Conservation (phyloP, 257 asterid species). For the Nicotiana tabacum region DNA sequence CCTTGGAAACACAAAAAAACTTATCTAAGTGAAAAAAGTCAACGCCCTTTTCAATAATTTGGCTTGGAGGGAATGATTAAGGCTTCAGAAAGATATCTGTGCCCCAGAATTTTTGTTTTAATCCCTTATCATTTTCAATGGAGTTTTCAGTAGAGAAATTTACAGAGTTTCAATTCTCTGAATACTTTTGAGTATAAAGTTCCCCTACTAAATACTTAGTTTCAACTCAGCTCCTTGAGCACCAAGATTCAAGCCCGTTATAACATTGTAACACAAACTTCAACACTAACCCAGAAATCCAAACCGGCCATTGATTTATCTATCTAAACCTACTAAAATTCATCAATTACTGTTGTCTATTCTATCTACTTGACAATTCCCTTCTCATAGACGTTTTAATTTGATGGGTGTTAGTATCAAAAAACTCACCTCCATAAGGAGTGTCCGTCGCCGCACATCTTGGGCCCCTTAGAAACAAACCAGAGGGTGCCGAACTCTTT, state of each 20-base stretch:
- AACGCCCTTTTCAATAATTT: neutral
- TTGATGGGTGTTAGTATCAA: neutral
- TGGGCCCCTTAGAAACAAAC: constrained; percentile 27
- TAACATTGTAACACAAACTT: neutral
- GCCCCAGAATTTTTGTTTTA: neutral
- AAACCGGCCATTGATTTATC: too few relatives aligned
- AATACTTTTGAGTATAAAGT: neutral
- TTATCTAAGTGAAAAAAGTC: neutral
- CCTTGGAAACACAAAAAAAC: neutral
- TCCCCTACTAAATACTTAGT: neutral
- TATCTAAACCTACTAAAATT: too few relatives aligned
- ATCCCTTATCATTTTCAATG: neutral
- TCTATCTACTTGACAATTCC: too few relatives aligned
- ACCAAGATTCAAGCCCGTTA: neutral
- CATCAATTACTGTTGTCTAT: too few relatives aligned
- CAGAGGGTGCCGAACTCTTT: constrained; percentile 14
- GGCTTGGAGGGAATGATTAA: neutral
- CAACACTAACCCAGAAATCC: neutral
- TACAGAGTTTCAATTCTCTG: neutral
- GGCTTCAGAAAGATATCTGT: neutral
- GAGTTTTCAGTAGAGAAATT: neutral
- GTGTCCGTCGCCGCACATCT: constrained; percentile 52
- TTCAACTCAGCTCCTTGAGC: neutral
- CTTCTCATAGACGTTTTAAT: too few relatives aligned
- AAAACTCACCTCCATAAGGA: constrained; percentile 52